Percentiles rank a stretch among this genome's conserved stretches.
Evolutionary conservation across 805 yeast species (phyloP).

Genomic region (Kazachstania psychrophila): DNA sequence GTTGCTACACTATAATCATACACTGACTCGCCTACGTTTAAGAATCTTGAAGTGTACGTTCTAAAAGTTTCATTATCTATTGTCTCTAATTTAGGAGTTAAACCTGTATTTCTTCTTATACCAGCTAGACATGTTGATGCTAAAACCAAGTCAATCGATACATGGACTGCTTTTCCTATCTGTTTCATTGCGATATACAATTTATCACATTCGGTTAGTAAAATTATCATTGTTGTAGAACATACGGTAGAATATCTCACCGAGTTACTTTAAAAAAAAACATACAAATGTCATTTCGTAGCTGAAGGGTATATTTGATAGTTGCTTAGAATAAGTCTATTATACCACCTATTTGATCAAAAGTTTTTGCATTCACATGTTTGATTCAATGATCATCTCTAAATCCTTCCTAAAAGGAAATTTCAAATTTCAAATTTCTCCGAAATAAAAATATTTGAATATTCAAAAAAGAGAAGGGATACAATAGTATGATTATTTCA

Average conservation of each 20-base stretch:
- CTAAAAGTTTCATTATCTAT: constrained; percentile 40
- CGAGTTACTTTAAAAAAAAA: no score
- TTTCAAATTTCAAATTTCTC: not conserved
- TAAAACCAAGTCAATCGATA: constrained; percentile 49
- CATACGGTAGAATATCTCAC: no score
- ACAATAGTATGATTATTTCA: not conserved
- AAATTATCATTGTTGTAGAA: no score
- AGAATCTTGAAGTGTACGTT: constrained; percentile 52
- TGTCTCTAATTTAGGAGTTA: constrained; percentile 45
- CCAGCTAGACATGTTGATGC: constrained; percentile 66
- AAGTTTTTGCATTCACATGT: no score
- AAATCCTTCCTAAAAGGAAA: not conserved
- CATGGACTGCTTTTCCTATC: constrained; percentile 49
- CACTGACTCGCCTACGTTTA: constrained; percentile 77
- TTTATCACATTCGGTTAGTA: no score
- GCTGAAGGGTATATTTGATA: no score
- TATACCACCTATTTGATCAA: no score
- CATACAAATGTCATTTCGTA: no score
- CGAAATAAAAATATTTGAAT: no score
- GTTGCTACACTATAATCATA: constrained; percentile 64
- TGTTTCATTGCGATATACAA: no score
- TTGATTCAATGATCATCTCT: no score
- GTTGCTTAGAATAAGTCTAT: no score
- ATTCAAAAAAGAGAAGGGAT: not conserved
- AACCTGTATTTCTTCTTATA: constrained; percentile 61